Evolutionary conservation across 208 protist genomes (phyloP).

Genomic region (Crithidia brevicula): DNA sequence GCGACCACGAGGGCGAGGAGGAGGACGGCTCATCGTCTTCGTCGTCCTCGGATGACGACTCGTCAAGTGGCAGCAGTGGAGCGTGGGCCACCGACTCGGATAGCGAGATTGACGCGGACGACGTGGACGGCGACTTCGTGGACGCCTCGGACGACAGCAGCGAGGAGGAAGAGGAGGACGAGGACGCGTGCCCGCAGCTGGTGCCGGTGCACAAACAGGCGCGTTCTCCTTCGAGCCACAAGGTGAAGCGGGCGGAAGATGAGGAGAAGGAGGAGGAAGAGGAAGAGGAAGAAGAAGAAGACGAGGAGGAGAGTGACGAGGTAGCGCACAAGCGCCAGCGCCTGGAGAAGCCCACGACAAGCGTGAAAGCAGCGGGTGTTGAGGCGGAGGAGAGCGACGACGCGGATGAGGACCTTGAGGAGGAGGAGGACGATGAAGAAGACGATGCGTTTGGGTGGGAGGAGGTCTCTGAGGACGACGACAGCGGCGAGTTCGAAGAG

Average conservation of each 20-base stretch:
- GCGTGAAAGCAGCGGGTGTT: too few species aligned
- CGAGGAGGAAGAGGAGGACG: constrained; percentile 44
- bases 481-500: constrained; percentile 22
- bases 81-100: constrained; percentile 80
- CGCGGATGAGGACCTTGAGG: constrained; percentile 19
- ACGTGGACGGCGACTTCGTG: constrained; percentile 79
- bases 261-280: constrained; percentile 2
- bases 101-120: constrained; percentile 63
- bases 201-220: constrained; percentile 40
- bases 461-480: constrained; percentile 20
- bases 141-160: constrained; percentile 53
- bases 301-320: constrained; percentile 1
- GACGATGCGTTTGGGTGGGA: constrained; percentile 27
- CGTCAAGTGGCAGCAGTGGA: constrained; percentile 46
- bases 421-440: constrained; percentile 28
- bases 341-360: neutral
- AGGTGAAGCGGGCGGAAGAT: neutral
- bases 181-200: constrained; percentile 68
- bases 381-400: constrained; percentile 1
- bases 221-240: neutral
- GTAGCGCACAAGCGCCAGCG: constrained; percentile 7
- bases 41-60: constrained; percentile 7
- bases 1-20: constrained; percentile 55
- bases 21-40: constrained; percentile 21
- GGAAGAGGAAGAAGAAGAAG: constrained; percentile 12